Evolutionary conservation across 1,284 basidiomycete species (phyloP).

Genomic region (Neolentinus lepideus): DNA sequence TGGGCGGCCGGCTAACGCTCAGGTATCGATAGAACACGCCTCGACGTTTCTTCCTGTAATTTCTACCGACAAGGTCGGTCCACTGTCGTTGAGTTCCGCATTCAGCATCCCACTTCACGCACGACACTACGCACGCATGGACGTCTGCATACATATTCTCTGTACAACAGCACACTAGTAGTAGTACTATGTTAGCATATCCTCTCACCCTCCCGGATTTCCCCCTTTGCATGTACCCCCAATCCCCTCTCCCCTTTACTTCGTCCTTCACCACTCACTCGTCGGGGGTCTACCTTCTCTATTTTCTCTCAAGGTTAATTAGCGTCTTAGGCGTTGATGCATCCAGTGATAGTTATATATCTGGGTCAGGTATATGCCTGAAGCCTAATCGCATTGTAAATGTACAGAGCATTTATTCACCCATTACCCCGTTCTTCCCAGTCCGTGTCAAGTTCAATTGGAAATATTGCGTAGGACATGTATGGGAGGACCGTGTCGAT

Average conservation of each 20-base stretch:
- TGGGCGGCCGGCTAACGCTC: too few species aligned
- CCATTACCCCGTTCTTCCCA: too few species aligned
- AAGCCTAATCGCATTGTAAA: background rate
- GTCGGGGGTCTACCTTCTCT: background rate
- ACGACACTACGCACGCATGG: background rate
- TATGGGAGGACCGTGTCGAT: too few species aligned
- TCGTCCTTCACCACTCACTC: background rate
- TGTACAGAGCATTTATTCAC: background rate
- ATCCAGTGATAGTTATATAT: background rate
- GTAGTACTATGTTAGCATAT: background rate
- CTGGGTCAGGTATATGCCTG: background rate
- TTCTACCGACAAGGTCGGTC: background rate
- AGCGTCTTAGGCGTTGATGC: background rate
- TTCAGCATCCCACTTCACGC: background rate
- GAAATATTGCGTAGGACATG: too few species aligned
- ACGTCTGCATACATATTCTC: background rate
- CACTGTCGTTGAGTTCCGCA: background rate
- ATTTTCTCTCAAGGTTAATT: background rate
- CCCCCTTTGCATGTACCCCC: background rate
- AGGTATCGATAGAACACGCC: background rate
- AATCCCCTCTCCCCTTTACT: background rate
- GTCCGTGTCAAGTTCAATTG: too few species aligned
- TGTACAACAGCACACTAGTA: too few species aligned
- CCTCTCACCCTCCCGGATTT: background rate
- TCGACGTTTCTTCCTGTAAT: background rate